A percentile compares a stretch with the other conserved stretches of the same genome.
Conservation (phyloP, 306 rosid species). For the Pyrus betulifolia region DNA sequence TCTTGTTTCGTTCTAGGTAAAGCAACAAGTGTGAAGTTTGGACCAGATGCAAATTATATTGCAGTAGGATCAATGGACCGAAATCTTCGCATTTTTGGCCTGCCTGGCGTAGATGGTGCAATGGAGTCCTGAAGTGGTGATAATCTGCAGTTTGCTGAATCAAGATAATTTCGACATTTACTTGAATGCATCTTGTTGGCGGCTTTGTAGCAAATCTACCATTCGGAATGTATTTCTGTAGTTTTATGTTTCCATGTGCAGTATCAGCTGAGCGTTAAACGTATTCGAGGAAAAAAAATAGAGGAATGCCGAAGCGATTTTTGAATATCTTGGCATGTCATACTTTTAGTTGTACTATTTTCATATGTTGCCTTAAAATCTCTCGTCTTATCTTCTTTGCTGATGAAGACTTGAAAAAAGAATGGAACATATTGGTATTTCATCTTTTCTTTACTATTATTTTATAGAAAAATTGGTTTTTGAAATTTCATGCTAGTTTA, state of each 20-base stretch:
- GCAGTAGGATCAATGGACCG: constrained; percentile 94
- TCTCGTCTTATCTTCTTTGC: too few species aligned
- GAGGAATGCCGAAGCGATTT: not conserved
- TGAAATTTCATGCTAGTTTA: too few species aligned
- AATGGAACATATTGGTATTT: too few species aligned
- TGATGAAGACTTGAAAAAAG: too few species aligned
- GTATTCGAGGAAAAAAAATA: not conserved
- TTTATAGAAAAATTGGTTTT: too few species aligned
- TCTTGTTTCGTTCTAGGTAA: constrained; percentile 49
- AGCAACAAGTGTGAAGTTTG: constrained; percentile 67
- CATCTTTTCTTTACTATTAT: too few species aligned
- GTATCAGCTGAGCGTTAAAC: constrained; percentile 12
- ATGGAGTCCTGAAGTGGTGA: constrained; percentile 19
- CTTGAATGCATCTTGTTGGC: not conserved
- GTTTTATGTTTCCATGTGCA: constrained; percentile 21
- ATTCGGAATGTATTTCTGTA: constrained; percentile 21
- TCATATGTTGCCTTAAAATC: not conserved
- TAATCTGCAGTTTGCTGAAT: not conserved
- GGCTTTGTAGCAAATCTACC: constrained; percentile 13
- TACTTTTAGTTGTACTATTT: not conserved
- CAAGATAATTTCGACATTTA: not conserved
- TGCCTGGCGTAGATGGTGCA: constrained; percentile 47
- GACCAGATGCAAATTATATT: constrained; percentile 78
- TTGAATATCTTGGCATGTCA: not conserved
- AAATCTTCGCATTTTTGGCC: constrained; percentile 84